phyloP scores from a whole-genome alignment of 2,329 filamentous ascomycete species.

The Thelonectria olida region DNA sequence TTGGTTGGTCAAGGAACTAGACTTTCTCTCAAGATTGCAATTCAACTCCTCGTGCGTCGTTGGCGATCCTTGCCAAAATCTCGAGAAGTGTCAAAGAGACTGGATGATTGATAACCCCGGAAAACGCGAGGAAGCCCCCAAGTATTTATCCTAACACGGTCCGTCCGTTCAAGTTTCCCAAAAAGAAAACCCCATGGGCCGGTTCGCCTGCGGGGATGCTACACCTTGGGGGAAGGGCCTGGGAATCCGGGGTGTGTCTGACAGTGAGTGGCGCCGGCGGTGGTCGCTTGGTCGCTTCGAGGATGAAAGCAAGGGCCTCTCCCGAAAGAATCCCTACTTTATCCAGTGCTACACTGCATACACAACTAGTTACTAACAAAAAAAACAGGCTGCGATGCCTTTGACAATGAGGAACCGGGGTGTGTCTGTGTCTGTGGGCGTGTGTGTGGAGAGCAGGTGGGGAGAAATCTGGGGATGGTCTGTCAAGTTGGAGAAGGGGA shows the following conservation, averaged over 20 bases:
- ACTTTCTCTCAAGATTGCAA: no score
- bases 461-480: slow-evolving; percentile 36
- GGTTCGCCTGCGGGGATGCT: slow-evolving; percentile 16
- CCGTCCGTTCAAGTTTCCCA: no score
- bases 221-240: slow-evolving; percentile 16
- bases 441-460: slow-evolving; percentile 25
- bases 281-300: slow-evolving; percentile 15
- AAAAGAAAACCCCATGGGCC: slow-evolving; percentile 20
- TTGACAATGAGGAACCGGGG: not conserved
- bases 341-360: not conserved
- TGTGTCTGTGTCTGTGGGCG: not conserved
- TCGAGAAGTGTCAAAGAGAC: no score
- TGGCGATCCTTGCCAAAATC: no score
- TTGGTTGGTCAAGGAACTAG: no score
- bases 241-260: slow-evolving; percentile 29
- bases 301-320: not conserved
- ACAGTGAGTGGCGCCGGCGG: not conserved
- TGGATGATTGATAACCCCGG: slow-evolving; percentile 1
- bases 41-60: no score
- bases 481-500: slow-evolving; percentile 23
- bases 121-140: slow-evolving; percentile 15
- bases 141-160: slow-evolving; percentile 34
- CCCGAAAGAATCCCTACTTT: not conserved
- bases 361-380: no score
- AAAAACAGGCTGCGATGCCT: not conserved